Evolutionary conservation across 164 flowering plant genomes (phyloP), one percentile per base, ranked within the genome.

Genomic region (Paratinospora sagittata): DNA sequence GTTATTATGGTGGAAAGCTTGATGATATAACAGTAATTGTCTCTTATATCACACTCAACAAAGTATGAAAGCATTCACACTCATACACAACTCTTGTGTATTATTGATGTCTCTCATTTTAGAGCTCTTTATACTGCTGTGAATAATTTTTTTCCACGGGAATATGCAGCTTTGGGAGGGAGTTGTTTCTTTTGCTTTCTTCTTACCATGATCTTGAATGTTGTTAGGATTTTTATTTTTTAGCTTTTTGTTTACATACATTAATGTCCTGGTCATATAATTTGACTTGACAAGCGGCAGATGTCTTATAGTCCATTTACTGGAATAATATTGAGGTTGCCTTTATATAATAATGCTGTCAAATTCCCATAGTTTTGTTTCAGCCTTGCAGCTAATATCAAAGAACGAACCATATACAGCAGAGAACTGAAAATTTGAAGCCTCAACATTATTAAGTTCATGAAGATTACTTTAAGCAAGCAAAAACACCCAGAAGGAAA

Each of bases 21-120:
- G 97, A 91, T 73, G 97, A 91, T 65, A 85, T 87, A 71, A 91
- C 97, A 12, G 94, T 88, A n/a, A 81, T 91, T 27, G 94, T 91
- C 65, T 90, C 97, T 14, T 89, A 81, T 43, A 65, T 93, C 27
- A 73, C 84, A 17, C 57, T 19, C 58, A 52, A 52, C 21, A 52
- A 52, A 17, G 19, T 52, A 52, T 52, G n/a, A 60, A 60, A n/a
- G 63, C 30, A 13, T 60, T 60, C n/a, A 26, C n/a, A 49, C 63
- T 60, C 7, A 8, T 60, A 0, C n/a, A n/a, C n/a, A n/a, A n/a
- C n/a, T 26, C 63, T 60, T 60, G 58, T 52, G 19, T 8, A 39
- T 7, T 52, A 16, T n/a, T 16, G 3, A 16, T 52, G 7, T 52
- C 19, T 52, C n/a, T n/a, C n/a, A n/a, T n/a, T n/a, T n/a, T n/a